Percentiles rank a stretch among this genome's conserved stretches.
Evolutionary conservation across 2,329 filamentous ascomycete species (phyloP).

Genomic region (Phyllosticta capitalensis): DNA sequence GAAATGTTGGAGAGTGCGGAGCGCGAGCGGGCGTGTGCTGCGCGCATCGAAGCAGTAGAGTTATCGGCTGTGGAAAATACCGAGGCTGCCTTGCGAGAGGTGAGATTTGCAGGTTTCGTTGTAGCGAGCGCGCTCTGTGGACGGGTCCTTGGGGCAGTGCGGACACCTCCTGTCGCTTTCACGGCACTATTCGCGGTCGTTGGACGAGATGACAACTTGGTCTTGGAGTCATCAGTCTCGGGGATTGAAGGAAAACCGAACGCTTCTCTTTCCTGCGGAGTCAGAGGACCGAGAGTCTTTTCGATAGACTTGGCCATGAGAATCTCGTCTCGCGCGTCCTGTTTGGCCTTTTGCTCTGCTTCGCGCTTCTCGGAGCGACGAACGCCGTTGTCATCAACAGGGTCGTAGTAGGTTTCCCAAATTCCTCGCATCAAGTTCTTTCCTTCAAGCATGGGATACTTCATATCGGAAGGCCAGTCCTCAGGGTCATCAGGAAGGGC

Average conservation of each 20-base stretch:
- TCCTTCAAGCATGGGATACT: conserved; percentile 43
- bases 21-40: conserved; percentile 2
- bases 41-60: conserved; percentile 2
- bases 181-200: conserved; percentile 8
- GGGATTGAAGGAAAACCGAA: conserved; percentile 28
- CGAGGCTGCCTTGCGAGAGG: conserved; percentile 41
- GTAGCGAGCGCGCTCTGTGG: not conserved
- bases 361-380: conserved; percentile 51
- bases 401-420: conserved; percentile 41
- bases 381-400: conserved; percentile 59
- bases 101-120: conserved; percentile 37
- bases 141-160: conserved; percentile 13
- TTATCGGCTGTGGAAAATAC: conserved; percentile 24
- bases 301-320: conserved; percentile 59
- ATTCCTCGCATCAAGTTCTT: conserved; percentile 44
- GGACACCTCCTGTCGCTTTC: conserved; percentile 20
- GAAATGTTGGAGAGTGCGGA: conserved; percentile 30
- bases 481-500: conserved; percentile 62
- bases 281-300: conserved; percentile 38
- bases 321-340: conserved; percentile 50
- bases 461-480: conserved; percentile 50
- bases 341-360: conserved; percentile 35
- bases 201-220: conserved; percentile 15
- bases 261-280: conserved; percentile 40
- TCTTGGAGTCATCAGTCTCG: conserved; percentile 16